Base-by-base conservation (phyloP, 495 filamentous ascomycete genomes). In the Xylaria palmicola region DNA sequence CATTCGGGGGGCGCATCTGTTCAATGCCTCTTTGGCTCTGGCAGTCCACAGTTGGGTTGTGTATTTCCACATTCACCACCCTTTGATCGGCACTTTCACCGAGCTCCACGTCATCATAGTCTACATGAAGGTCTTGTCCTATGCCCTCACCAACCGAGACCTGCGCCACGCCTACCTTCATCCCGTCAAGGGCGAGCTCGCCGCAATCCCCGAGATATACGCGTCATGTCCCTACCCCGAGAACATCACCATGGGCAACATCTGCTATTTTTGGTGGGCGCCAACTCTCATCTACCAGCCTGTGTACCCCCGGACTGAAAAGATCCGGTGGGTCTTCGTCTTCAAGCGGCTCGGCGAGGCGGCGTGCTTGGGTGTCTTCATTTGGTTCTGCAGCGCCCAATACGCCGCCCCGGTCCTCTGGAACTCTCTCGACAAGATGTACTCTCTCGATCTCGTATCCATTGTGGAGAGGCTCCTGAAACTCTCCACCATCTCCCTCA, bases 251-350 rank as follows among this genome's bases (percentile, higher is more conserved):
- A 78, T 95, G 59, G 69, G 79, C 5, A 98, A 98, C 71, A 77
- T 98, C 6, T 81, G 78, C 40, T 98, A 98, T 76, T 98, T 98
- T 67, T 97, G 94, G 91, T 91, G 92, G 83, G 94, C 94, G 0
- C 94, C 94, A 1, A 98, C 94, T 0, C 80, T 98, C 20, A 89
- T 98, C 52, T 98, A 98, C 74, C 94, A 98, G 74, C 93, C 94
- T 1, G 91, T 95, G 10, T 98, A 98, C 69, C 94, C 94, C 10
- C 88, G 92, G 41, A 89, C 87, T 15, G 71, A 80, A 1, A 80
- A 80, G 30, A 90, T 96, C 65, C 84, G 93, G 40, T 96, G 91
- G 90, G 67, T 82, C 2, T 97, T 97, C 69, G 89, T 98, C 22
- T 73, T 82, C 13, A 96, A 96, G 73, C 85, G 94, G 9, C 67